Percentiles rank a stretch among this genome's conserved stretches.
These are phyloP conservation scores for Apiospora sp. DNA, from an alignment of 2,329 filamentous ascomycete genomes.

Conservation along the genomic window DNA sequence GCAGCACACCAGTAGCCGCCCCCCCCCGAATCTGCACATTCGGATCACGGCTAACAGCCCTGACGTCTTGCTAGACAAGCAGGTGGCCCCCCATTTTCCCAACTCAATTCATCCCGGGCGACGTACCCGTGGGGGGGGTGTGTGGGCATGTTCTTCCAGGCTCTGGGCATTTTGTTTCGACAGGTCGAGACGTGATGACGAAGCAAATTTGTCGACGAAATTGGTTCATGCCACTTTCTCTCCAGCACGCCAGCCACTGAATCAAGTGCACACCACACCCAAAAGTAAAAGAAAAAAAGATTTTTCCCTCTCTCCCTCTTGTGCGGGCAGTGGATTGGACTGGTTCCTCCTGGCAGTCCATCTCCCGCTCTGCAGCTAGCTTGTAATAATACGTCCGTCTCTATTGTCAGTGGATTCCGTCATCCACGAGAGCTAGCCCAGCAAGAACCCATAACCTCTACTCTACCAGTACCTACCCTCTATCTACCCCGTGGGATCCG, in stretches of 20 bases:
- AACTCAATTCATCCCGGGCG: background rate
- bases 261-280: background rate
- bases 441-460: too few species aligned
- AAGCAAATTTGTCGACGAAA: background rate
- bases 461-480: background rate
- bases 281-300: background rate
- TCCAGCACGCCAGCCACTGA: background rate
- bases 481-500: conserved; percentile 11
- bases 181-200: background rate
- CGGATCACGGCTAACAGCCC: background rate
- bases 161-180: background rate
- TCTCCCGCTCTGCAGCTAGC: background rate
- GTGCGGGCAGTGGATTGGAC: background rate
- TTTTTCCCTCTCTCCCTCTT: background rate
- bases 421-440: conserved; percentile 5
- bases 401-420: conserved; percentile 19
- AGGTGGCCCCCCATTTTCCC: background rate
- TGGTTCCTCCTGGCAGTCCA: background rate
- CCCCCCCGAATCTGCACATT: background rate
- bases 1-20: background rate
- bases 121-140: background rate
- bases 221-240: background rate
- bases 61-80: background rate
- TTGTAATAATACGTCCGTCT: background rate
- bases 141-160: background rate